Percentiles rank a stretch among this genome's conserved stretches.
Evolutionary conservation across 2,329 filamentous ascomycete genomes (phyloP).

Genomic region (Tolypocladium amazonense): DNA sequence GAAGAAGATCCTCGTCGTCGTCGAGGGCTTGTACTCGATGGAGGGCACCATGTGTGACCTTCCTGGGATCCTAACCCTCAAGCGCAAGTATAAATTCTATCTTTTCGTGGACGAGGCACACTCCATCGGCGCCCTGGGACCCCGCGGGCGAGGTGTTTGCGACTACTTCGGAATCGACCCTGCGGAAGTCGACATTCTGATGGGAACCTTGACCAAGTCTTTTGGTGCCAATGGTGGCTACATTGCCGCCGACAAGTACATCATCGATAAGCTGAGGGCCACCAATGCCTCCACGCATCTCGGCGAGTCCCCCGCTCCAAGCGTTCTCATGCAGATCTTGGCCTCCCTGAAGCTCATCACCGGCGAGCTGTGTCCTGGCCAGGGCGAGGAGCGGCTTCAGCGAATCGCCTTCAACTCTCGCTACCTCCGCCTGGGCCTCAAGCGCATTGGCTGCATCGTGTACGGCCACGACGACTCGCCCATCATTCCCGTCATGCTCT

Average conservation of each 20-base stretch:
- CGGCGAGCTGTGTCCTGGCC: conserved; percentile 77
- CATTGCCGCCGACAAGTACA: conserved; percentile 75
- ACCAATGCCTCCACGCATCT: conserved; percentile 80
- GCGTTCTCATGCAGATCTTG: conserved; percentile 83
- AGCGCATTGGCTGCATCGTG: conserved; percentile 92
- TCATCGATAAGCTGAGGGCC: conserved; percentile 83
- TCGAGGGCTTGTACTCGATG: conserved; percentile 98
- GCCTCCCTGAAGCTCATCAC: conserved; percentile 80
- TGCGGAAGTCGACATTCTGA: conserved; percentile 81
- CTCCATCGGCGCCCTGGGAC: conserved; percentile 86
- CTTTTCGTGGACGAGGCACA: conserved; percentile 96
- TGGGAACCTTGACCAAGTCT: conserved; percentile 97
- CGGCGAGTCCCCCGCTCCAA: conserved; percentile 79
- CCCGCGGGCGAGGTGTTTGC: conserved; percentile 81
- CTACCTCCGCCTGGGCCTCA: conserved; percentile 93
- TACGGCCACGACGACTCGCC: conserved; percentile 97
- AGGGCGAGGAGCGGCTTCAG: conserved; percentile 91
- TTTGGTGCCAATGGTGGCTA: conserved; percentile 98
- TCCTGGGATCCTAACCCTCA: conserved; percentile 76
- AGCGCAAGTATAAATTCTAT: conserved; percentile 94
- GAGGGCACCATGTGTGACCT: conserved; percentile 98
- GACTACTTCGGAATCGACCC: conserved; percentile 94
- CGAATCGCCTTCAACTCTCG: conserved; percentile 96
- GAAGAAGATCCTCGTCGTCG: conserved; percentile 97
- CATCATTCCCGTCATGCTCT: conserved; percentile 88